Base-by-base conservation (phyloP, 2,329 filamentous ascomycete species). In the Clarireedia homoeocarpa region DNA sequence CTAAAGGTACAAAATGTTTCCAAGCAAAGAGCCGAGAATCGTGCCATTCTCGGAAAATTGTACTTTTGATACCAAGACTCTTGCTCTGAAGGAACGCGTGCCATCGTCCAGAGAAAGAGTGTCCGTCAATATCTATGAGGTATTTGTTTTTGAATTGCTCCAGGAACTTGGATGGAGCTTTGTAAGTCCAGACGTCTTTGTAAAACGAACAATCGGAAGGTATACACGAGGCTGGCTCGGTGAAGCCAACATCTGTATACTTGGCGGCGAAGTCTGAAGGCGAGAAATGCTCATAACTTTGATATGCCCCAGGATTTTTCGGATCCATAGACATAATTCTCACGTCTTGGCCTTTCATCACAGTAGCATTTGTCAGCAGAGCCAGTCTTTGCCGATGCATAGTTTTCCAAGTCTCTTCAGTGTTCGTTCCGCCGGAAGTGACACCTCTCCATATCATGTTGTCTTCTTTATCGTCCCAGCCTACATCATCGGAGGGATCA, bases 1-100 rank as follows among this genome's bases (percentile, higher is more conserved):
- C 86, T 79, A 92, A 84, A 15, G 89, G 89, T 2, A 91, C 84
- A 64, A 89, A 92, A 70, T 94, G 89, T 65, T 83, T 82, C 88
- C 89, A 94, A 0, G 86, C 78, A 2, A 89, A 74, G 1, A 92
- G 74, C 2, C 88, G 77, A 46, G 78, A 80, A 67, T 91, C 88
- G 66, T 91, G 88, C 89, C 88, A 94, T 69, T 94, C 89, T 20
- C 81, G 78, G 72, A 85, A 94, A 23, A 92, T 74, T 0, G 88
- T 90, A 5, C 85, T 82, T 72, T 92, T 94, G 72, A 94, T 81
- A 0, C 86, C 86, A 7, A 91, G 70, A 15, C 81, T 84, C 2
- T 82, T 87, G 30, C 82, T 87, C 36, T 80, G 76, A 24, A 92
- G 73, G 68, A 91, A 90, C 0, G 80, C 82, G 4, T 84, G 77